phyloP scores from a whole-genome alignment of 257 asterid genomes.

The Gentiana macrophylla region DNA sequence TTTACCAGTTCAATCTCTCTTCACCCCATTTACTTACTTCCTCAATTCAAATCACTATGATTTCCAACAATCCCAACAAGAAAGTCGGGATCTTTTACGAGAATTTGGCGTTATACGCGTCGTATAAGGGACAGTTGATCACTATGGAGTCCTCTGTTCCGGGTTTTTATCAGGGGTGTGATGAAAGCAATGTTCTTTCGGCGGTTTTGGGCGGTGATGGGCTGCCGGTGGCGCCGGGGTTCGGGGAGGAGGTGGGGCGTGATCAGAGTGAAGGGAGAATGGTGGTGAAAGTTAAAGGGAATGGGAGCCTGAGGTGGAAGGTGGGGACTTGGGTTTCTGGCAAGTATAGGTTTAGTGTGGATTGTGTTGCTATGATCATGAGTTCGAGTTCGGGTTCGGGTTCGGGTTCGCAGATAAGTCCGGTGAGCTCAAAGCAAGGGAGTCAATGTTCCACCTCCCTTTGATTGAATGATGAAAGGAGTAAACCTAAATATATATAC shows the following conservation, averaged over 20 bases:
- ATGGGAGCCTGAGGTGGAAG: constrained; percentile 76
- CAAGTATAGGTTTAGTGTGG: constrained; percentile 61
- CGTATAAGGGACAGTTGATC: constrained; percentile 67
- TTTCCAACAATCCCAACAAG: constrained; percentile 61
- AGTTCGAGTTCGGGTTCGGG: constrained; percentile 37
- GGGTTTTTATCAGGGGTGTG: constrained; percentile 72
- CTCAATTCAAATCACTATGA: constrained; percentile 61
- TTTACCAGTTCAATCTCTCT: constrained; percentile 66
- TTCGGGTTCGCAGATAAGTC: constrained; percentile 14
- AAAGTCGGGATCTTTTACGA: constrained; percentile 82
- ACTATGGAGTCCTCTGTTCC: constrained; percentile 44
- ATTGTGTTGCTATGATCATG: constrained; percentile 59
- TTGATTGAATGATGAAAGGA: constrained; percentile 14
- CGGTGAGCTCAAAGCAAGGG: constrained; percentile 44
- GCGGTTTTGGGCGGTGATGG: constrained; percentile 51
- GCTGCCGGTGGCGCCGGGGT: constrained; percentile 62
- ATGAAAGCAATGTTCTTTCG: constrained; percentile 50
- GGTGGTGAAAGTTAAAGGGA: constrained; percentile 34
- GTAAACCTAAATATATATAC: too few species aligned
- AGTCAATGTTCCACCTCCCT: constrained; percentile 65
- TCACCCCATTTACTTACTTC: constrained; percentile 57
- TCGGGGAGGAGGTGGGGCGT: constrained; percentile 46
- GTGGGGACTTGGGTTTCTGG: constrained; percentile 95
- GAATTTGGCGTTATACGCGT: constrained; percentile 42
- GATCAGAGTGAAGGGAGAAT: constrained; percentile 50